Percentiles rank a stretch among this genome's conserved stretches.
Conservation (phyloP, 495 filamentous ascomycete genomes). For the Penicillium crystallinum region DNA sequence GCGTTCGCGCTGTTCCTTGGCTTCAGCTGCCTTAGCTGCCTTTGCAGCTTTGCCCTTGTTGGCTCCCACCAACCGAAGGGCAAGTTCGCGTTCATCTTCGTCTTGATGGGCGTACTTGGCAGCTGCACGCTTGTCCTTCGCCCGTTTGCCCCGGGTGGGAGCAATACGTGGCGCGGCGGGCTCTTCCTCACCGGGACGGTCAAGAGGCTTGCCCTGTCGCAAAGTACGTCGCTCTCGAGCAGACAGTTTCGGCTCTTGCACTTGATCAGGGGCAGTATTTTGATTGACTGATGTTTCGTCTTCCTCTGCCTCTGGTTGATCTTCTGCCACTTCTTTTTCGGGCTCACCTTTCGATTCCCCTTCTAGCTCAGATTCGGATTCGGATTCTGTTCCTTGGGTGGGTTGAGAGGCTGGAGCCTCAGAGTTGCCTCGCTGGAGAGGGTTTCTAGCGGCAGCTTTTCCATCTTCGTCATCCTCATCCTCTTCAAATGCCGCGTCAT, state of each 20-base stretch:
- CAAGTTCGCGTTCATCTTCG: slow-evolving; percentile 80
- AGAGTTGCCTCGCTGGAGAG: slow-evolving; percentile 28
- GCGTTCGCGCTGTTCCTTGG: slow-evolving; percentile 51
- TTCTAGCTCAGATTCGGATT: slow-evolving; percentile 24
- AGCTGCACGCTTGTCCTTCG: slow-evolving; percentile 82
- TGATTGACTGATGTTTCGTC: slow-evolving; percentile 12
- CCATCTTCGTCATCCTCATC: slow-evolving; percentile 25
- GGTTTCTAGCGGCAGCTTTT: slow-evolving; percentile 20
- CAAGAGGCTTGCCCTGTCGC: slow-evolving; percentile 39
- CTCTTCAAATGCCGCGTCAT: slow-evolving; percentile 23
- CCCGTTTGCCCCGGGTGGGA: slow-evolving; percentile 70
- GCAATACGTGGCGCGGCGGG: slow-evolving; percentile 17
- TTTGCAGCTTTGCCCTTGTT: slow-evolving; percentile 51
- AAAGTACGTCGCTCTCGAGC: slow-evolving; percentile 46
- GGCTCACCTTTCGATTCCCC: slow-evolving; percentile 17
- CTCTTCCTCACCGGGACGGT: slow-evolving; percentile 14
- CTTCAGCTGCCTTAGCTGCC: slow-evolving; percentile 43
- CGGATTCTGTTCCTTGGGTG: slow-evolving; percentile 26
- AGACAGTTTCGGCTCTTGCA: slow-evolving; percentile 41
- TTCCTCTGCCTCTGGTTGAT: slow-evolving; percentile 7
- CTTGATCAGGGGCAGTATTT: slow-evolving; percentile 14
- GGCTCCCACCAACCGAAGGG: slow-evolving; percentile 76
- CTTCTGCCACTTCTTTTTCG: slow-evolving; percentile 15
- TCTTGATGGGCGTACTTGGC: slow-evolving; percentile 93
- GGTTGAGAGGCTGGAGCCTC: slow-evolving; percentile 20